Evolutionary conservation across 306 rosid species (phyloP).

Genomic region (Quercus aquifolioides): DNA sequence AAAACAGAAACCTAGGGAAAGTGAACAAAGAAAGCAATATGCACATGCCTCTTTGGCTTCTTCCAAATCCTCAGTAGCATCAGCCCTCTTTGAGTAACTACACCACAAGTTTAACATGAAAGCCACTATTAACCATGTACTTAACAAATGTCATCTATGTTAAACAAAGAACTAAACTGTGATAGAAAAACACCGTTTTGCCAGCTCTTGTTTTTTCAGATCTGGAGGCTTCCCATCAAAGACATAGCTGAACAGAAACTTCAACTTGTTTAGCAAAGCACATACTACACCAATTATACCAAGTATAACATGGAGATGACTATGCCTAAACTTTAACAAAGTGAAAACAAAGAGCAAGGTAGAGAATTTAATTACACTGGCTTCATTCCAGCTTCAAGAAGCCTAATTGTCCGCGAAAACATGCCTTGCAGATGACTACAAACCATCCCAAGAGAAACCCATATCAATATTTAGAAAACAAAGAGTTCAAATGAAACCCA

Average conservation of each 20-base stretch:
- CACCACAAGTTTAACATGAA: conserved; percentile 20
- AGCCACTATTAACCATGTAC: not conserved
- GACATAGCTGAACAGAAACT: conserved; percentile 60
- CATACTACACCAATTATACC: not conserved
- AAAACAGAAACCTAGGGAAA: not conserved
- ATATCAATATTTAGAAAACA: conserved; percentile 9
- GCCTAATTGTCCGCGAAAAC: conserved; percentile 90
- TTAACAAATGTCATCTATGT: not conserved
- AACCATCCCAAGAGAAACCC: conserved; percentile 18
- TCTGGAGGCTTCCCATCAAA: conserved; percentile 95
- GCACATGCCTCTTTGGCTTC: conserved; percentile 63
- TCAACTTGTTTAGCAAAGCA: not conserved
- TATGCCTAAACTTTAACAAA: not conserved
- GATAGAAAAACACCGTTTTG: conserved; percentile 64
- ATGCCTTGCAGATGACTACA: conserved; percentile 95
- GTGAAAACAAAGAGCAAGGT: not conserved
- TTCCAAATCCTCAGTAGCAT: conserved; percentile 71
- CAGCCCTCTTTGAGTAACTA: conserved; percentile 75
- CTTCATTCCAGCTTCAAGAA: conserved; percentile 92
- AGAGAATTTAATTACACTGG: conserved; percentile 58
- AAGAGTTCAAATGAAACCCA: not conserved
- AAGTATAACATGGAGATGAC: not conserved
- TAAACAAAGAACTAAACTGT: not conserved
- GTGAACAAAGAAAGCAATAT: not conserved
- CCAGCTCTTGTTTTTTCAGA: conserved; percentile 88